phyloP scores from a whole-genome alignment of 306 rosid species.

The Carpinus viminea region DNA sequence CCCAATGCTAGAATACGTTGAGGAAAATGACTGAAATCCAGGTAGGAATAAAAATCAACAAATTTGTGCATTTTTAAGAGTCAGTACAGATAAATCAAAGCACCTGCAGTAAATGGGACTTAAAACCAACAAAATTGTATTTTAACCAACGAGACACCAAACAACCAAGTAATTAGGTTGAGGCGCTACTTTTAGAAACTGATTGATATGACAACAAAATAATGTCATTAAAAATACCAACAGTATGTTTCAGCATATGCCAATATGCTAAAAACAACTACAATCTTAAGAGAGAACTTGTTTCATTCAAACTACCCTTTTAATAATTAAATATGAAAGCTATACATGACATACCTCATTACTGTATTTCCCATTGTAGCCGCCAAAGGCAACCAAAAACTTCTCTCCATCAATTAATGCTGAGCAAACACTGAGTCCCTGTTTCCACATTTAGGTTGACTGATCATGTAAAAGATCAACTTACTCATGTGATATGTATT shows the following conservation, averaged over 20 bases:
- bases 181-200: no score
- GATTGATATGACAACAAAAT: no score
- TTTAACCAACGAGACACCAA: no score
- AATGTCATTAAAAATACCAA: no score
- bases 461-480: slow-evolving; percentile 21
- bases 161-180: no score
- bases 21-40: not conserved
- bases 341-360: slow-evolving; percentile 65
- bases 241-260: not conserved
- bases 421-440: slow-evolving; percentile 87
- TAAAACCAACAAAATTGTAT: not conserved
- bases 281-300: not conserved
- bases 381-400: slow-evolving; percentile 89
- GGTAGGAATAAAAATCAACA: not conserved
- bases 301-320: not conserved
- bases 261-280: not conserved
- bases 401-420: slow-evolving; percentile 66
- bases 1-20: not conserved
- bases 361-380: slow-evolving; percentile 95
- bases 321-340: not conserved
- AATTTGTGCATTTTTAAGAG: not conserved
- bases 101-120: not conserved
- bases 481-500: slow-evolving; percentile 13
- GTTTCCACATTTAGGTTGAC: slow-evolving; percentile 33
- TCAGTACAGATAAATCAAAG: not conserved